These are phyloP conservation scores for Candolleomyces efflorescens DNA, from an alignment of 768 basidiomycete genomes.

Conservation along the genomic window DNA sequence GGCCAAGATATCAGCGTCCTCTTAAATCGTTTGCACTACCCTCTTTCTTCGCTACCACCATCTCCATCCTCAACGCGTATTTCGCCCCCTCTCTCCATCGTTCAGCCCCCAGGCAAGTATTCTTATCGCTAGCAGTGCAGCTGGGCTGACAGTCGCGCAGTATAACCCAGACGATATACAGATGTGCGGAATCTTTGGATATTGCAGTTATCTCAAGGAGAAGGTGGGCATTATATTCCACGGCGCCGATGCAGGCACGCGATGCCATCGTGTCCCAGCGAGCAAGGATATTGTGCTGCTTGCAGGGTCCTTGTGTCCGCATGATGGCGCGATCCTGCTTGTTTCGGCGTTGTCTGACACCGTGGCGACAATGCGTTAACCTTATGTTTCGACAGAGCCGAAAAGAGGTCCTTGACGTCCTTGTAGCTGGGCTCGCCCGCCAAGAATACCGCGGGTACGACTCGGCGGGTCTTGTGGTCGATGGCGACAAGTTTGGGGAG, in stretches of 20 bases:
- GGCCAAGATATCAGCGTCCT: conserved; percentile 18
- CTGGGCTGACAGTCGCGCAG: conserved; percentile 2
- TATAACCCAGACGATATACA: conserved; percentile 14
- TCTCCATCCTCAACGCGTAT: conserved; percentile 20
- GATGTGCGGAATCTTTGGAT: conserved; percentile 97
- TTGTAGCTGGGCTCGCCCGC: conserved; percentile 86
- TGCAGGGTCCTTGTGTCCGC: not conserved
- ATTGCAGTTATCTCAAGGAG: conserved; percentile 93
- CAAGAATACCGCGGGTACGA: conserved; percentile 99
- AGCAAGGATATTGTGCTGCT: not conserved
- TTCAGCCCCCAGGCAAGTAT: conserved; percentile 14
- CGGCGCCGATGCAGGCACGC: not conserved
- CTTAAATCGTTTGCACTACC: not conserved
- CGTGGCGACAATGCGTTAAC: conserved; percentile 10
- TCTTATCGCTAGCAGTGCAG: not conserved
- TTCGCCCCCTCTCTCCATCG: not conserved
- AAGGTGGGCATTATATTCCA: conserved; percentile 54
- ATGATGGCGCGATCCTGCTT: not conserved
- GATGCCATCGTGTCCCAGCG: conserved; percentile 5
- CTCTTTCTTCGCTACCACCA: conserved; percentile 7
- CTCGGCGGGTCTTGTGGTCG: conserved; percentile 86
- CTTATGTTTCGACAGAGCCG: conserved; percentile 56
- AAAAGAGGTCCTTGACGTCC: conserved; percentile 85
- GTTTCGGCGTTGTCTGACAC: not conserved
- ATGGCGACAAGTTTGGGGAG: conserved; percentile 80